Percentiles rank a stretch among this genome's conserved stretches.
Evolutionary conservation across 371 early-diverging fungal genomes (phyloP).

Genomic region (Rhizopus sp.): DNA sequence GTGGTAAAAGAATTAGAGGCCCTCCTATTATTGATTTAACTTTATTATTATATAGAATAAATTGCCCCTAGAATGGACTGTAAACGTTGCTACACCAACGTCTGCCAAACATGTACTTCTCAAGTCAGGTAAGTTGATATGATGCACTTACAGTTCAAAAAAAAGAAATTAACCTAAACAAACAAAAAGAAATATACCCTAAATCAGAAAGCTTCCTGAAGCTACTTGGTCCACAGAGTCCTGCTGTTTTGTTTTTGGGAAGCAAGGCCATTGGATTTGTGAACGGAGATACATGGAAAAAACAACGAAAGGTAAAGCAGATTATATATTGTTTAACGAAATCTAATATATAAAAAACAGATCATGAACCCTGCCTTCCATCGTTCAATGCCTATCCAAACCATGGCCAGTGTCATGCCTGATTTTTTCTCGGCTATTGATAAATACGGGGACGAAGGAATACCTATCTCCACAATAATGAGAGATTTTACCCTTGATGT

Average conservation of each 20-base stretch:
- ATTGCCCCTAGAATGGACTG: conserved; percentile 32
- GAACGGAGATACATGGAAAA: conserved; percentile 43
- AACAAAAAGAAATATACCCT: conserved; percentile 10
- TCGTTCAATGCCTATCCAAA: conserved; percentile 35
- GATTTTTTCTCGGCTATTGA: conserved; percentile 28
- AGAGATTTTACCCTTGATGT: conserved; percentile 38
- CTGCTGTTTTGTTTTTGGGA: conserved; percentile 28
- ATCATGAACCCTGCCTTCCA: conserved; percentile 46
- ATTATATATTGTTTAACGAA: no score
- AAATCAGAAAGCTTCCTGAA: conserved; percentile 12
- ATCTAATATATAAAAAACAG: conserved; percentile 3
- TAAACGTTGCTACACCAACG: conserved; percentile 30
- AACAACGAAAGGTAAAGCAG: conserved; percentile 31
- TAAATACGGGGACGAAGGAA: conserved; percentile 4
- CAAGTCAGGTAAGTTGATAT: conserved; percentile 29
- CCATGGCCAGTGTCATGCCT: conserved; percentile 28
- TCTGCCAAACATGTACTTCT: conserved; percentile 27
- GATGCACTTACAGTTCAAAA: not conserved
- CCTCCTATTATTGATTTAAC: not conserved
- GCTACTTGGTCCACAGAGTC: conserved; percentile 10
- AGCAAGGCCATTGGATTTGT: conserved; percentile 24
- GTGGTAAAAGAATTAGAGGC: not conserved
- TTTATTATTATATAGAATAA: conserved; percentile 16
- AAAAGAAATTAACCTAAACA: not conserved
- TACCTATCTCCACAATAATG: conserved; percentile 13